Evolutionary conservation across 225 moss, liverwort and hornwort species (phyloP).

Genomic region (Pseudisothecium myosuroides): DNA sequence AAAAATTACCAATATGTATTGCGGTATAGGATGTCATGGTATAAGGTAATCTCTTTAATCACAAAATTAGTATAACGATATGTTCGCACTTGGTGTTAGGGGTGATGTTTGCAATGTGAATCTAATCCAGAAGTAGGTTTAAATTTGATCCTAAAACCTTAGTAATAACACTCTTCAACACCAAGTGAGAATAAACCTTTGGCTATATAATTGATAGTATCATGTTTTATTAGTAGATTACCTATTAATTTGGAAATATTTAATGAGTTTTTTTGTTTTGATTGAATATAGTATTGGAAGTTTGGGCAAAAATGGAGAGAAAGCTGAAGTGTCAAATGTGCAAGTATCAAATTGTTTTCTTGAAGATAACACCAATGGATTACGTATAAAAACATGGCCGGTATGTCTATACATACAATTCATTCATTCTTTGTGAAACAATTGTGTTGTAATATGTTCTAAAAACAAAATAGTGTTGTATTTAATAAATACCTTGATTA

Average conservation of each 20-base stretch:
- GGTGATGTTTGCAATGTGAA: too few species aligned
- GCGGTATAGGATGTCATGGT: not conserved
- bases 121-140: too few species aligned
- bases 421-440: not conserved
- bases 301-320: not conserved
- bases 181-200: too few species aligned
- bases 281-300: not conserved
- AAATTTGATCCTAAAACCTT: too few species aligned
- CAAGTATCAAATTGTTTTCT: not conserved
- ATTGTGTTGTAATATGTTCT: not conserved
- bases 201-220: not conserved
- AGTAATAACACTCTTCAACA: too few species aligned
- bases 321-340: not conserved
- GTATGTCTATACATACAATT: not conserved
- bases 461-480: not conserved
- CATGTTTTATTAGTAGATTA: too few species aligned
- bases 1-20: not conserved
- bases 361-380: not conserved
- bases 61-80: too few species aligned
- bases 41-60: not conserved
- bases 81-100: too few species aligned
- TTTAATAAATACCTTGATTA: not conserved
- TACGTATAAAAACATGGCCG: not conserved
- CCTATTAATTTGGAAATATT: not conserved
- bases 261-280: not conserved